These are phyloP conservation scores for Pezicula rhizophila DNA, from an alignment of 2,329 filamentous ascomycete species.

Conservation along the genomic window DNA sequence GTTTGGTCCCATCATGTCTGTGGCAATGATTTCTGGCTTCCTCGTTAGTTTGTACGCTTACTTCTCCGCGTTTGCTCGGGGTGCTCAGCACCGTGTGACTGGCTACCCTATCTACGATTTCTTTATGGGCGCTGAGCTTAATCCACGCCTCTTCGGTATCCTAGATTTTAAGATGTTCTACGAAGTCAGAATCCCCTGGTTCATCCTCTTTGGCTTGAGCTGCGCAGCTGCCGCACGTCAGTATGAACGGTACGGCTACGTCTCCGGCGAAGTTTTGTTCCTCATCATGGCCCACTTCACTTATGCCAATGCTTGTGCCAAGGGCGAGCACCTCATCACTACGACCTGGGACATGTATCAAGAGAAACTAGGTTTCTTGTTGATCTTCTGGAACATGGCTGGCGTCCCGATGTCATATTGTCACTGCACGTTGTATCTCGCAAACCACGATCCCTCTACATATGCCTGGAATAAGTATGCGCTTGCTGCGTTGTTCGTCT, in stretches of 20 bases:
- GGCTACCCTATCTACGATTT: slow-evolving; percentile 77
- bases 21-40: slow-evolving; percentile 88
- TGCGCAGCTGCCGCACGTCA: slow-evolving; percentile 74
- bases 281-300: slow-evolving; percentile 85
- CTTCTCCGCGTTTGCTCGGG: slow-evolving; percentile 73
- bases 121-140: slow-evolving; percentile 85
- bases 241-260: slow-evolving; percentile 78
- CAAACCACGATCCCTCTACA: slow-evolving; percentile 68
- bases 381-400: slow-evolving; percentile 95
- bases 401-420: slow-evolving; percentile 89
- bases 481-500: slow-evolving; percentile 56
- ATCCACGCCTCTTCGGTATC: slow-evolving; percentile 77
- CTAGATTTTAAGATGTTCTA: slow-evolving; percentile 95
- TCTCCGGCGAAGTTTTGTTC: slow-evolving; percentile 76
- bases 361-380: slow-evolving; percentile 96
- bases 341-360: slow-evolving; percentile 95
- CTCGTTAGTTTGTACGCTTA: slow-evolving; percentile 80
- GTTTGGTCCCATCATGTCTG: slow-evolving; percentile 87
- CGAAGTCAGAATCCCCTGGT: slow-evolving; percentile 89
- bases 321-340: slow-evolving; percentile 86
- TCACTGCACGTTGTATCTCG: slow-evolving; percentile 86
- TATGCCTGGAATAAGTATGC: slow-evolving; percentile 72
- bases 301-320: slow-evolving; percentile 86
- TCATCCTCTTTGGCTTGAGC: slow-evolving; percentile 74
- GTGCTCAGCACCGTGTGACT: slow-evolving; percentile 88